Evolutionary conservation across 2,329 filamentous ascomycete species (phyloP).

Genomic region (Pyrenophora graminea): DNA sequence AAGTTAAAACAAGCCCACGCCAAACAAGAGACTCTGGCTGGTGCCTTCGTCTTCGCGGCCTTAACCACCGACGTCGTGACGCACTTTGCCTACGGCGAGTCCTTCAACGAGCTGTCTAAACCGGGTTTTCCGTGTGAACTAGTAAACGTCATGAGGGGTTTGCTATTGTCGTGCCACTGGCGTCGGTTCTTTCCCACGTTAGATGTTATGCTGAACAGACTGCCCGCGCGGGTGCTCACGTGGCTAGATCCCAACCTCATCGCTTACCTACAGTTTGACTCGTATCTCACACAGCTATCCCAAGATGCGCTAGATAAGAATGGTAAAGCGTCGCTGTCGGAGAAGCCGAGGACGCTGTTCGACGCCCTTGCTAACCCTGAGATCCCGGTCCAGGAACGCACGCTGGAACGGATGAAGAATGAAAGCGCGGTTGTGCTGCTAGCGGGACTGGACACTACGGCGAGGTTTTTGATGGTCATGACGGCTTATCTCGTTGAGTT

Average conservation of each 20-base stretch:
- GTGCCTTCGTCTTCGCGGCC: conserved; percentile 8
- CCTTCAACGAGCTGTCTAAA: conserved; percentile 7
- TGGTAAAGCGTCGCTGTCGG: not conserved
- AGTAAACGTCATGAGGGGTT: not conserved
- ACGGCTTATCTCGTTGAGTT: too few relatives aligned
- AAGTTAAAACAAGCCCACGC: conserved; percentile 2
- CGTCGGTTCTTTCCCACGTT: conserved; percentile 2
- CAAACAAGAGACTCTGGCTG: conserved; percentile 2
- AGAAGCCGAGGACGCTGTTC: too few relatives aligned
- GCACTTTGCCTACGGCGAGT: conserved; percentile 9
- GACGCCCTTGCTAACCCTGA: too few relatives aligned
- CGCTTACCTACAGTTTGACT: too few relatives aligned
- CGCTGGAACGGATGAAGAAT: too few relatives aligned
- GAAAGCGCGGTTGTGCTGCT: too few relatives aligned
- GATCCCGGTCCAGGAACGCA: too few relatives aligned
- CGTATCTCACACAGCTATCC: not conserved
- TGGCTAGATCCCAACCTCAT: not conserved
- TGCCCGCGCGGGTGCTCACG: not conserved
- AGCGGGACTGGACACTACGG: too few relatives aligned
- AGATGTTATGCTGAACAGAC: not conserved
- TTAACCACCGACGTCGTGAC: conserved; percentile 15
- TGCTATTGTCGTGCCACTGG: not conserved
- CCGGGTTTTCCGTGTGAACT: conserved; percentile 7
- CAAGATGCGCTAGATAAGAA: not conserved
- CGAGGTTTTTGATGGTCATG: too few relatives aligned